Base-by-base conservation (phyloP, 352 stramenopile genomes). In the Pythium sukuiense region DNA sequence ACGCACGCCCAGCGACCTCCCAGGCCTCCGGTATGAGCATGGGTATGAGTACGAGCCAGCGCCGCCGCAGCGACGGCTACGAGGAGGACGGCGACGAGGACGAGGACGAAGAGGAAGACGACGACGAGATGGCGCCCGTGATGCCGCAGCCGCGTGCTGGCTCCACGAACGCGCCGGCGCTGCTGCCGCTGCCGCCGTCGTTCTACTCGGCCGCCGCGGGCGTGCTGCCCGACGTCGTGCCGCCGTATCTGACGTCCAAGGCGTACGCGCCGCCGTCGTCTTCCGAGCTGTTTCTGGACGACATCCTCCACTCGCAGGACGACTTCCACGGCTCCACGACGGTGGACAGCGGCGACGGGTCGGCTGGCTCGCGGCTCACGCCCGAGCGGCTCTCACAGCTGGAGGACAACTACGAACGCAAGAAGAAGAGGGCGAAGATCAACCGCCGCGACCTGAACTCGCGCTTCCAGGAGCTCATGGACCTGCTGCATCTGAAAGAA, bases 341-440 rank as follows among this genome's bases (percentile, higher is more conserved):
- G 29, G 60, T 14, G 20, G 39, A 62, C 14, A 55, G 69, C 8
- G 41, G 32, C 30, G 48, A 46, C 32, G 59, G 26, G 7, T 66
- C 54, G 18, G 67, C 16, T 14, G 63, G 61, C 48, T 20, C 20
- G 12, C 43, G 56, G 16, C 55, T 70, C 56, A 62, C 61, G n/a
- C 57, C 61, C 11, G 69, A 54, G 35, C 70, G 77, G 11, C 50
- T 85, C 41, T 55, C 81, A 50, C 77, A 88, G 53, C 66, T 87
- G 3, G 80, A 89, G 39, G 80, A 80, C 71, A 89, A 89, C 55
- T 89, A 89, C 57, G 80, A 89, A 54, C 72, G 78, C 32, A 89
- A 89, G 66, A 89, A 89, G 68, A 89, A 86, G 53, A 78, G 80
- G 53, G 80, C 80, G 37, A 89, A 89, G 64, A 87, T 89, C 72